Conservation (phyloP, 2,329 filamentous ascomycete species). For the Diplocarpon rosae region DNA sequence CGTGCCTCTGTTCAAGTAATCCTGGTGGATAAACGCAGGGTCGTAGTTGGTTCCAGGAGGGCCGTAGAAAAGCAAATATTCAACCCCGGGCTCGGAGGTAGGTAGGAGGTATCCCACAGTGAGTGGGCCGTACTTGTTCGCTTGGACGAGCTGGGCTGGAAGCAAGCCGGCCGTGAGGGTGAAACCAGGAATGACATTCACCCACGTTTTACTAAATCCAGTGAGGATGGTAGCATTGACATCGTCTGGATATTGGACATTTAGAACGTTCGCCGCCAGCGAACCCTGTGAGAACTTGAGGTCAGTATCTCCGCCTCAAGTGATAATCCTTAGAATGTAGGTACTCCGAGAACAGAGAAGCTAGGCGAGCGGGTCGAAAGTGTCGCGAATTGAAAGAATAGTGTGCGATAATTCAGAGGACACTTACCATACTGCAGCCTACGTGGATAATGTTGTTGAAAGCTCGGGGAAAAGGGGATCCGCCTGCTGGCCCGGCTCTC, state of each 20-base stretch:
- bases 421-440: slow-evolving; percentile 9
- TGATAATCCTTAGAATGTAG: too few species aligned
- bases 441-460: slow-evolving; percentile 19
- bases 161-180: slow-evolving; percentile 7
- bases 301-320: background rate
- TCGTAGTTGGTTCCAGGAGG: slow-evolving; percentile 8
- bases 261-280: slow-evolving; percentile 12
- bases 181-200: slow-evolving; percentile 8
- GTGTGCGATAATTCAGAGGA: background rate
- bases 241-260: slow-evolving; percentile 16
- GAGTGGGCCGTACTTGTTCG: background rate
- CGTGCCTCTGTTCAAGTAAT: slow-evolving; percentile 8
- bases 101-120: slow-evolving; percentile 11
- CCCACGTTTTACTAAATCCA: slow-evolving; percentile 12
- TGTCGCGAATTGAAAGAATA: background rate
- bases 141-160: slow-evolving; percentile 6
- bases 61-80: slow-evolving; percentile 10
- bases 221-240: slow-evolving; percentile 19
- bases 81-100: slow-evolving; percentile 2
- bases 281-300: slow-evolving; percentile 8
- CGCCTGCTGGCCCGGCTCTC: background rate
- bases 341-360: too few species aligned
- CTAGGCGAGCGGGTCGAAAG: too few species aligned
- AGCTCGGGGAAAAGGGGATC: slow-evolving; percentile 10
- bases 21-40: slow-evolving; percentile 4